Conservation (phyloP, 371 early-diverging fungal species). For the Mucor sp. region DNA sequence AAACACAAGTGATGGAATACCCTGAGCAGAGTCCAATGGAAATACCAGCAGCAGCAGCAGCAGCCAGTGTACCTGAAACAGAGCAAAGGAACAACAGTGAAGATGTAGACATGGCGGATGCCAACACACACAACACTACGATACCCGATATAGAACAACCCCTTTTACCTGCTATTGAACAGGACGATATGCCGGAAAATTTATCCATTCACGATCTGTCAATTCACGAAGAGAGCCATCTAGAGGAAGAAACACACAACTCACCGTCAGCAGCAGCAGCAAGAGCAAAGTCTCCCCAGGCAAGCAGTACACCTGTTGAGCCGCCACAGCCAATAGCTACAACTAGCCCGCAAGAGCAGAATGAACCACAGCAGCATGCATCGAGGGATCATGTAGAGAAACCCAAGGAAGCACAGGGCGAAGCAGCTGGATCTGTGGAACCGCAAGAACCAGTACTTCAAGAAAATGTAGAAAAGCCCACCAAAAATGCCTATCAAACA, state of each 20-base stretch:
- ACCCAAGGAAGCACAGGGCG: background rate
- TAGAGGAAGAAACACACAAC: background rate
- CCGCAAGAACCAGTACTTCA: background rate
- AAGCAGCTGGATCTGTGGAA: background rate
- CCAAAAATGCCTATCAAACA: background rate
- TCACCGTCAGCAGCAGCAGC: background rate
- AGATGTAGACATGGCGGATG: background rate
- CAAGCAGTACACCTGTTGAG: no score
- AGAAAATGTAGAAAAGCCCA: background rate
- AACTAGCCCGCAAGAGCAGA: background rate
- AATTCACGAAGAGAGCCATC: background rate
- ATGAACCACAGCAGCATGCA: background rate
- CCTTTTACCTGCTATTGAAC: background rate
- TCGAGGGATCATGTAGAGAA: no score
- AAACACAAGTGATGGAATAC: background rate
- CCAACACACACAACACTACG: background rate
- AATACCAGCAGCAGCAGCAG: background rate
- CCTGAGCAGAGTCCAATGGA: background rate
- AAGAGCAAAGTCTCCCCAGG: background rate
- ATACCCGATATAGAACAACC: background rate
- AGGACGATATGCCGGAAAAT: background rate
- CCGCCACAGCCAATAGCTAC: background rate
- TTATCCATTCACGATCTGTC: background rate
- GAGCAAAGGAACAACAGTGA: background rate
- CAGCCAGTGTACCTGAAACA: background rate